Percentiles rank a stretch among this genome's conserved stretches.
Conservation (phyloP, 2,329 filamentous ascomycete species). For the Hymenoscyphus occultus region DNA sequence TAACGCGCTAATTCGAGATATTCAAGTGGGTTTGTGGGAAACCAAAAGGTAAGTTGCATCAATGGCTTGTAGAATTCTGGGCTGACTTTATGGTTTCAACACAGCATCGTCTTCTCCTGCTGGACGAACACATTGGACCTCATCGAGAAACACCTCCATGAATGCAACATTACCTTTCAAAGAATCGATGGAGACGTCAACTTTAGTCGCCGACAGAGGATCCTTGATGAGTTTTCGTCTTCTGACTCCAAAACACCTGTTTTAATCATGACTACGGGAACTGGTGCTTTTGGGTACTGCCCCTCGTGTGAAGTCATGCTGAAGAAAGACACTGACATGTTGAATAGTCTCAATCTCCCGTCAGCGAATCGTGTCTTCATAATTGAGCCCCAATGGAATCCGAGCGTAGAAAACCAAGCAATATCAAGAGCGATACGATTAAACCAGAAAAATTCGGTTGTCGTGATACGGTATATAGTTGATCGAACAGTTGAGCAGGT, state of each 20-base stretch:
- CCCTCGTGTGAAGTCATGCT: not conserved
- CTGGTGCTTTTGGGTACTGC: slow-evolving; percentile 20
- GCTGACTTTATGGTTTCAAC: slow-evolving; percentile 36
- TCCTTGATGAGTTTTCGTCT: slow-evolving; percentile 11
- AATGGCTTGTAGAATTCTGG: slow-evolving; percentile 36
- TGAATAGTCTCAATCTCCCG: slow-evolving; percentile 21
- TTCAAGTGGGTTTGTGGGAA: not conserved
- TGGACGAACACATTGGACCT: slow-evolving; percentile 22
- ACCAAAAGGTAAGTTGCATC: not conserved
- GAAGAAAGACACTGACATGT: not conserved
- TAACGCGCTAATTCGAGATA: not conserved
- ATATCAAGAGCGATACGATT: slow-evolving; percentile 28
- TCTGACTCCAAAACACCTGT: slow-evolving; percentile 10
- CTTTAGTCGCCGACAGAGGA: not conserved
- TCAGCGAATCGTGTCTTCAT: slow-evolving; percentile 31
- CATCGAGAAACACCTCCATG: slow-evolving; percentile 37
- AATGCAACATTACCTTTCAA: not conserved
- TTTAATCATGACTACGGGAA: slow-evolving; percentile 46
- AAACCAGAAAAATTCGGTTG: slow-evolving; percentile 28
- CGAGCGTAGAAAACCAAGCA: slow-evolving; percentile 33
- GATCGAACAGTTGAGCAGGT: slow-evolving; percentile 30
- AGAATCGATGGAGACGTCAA: not conserved
- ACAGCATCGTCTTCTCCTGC: slow-evolving; percentile 30
- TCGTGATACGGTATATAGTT: slow-evolving; percentile 33
- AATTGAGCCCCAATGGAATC: slow-evolving; percentile 36